Conservation (phyloP, 2,329 filamentous ascomycete species). For the Neonectria sp. region DNA sequence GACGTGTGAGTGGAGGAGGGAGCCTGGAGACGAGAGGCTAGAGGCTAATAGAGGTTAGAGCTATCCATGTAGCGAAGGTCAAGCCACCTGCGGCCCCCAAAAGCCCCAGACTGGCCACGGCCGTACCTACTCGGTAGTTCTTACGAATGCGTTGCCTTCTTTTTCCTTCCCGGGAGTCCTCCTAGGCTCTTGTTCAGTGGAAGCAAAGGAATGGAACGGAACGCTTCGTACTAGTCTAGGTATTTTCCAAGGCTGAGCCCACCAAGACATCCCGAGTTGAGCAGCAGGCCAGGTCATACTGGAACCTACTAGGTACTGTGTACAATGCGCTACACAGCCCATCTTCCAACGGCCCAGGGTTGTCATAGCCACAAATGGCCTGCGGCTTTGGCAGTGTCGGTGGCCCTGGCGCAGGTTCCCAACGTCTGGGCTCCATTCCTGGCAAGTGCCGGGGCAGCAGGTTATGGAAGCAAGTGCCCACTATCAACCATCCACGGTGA, state of each 20-base stretch:
- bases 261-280: neutral
- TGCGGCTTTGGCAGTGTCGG: neutral
- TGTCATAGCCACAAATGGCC: neutral
- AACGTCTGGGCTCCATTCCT: no score
- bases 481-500: conserved; percentile 3
- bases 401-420: no score
- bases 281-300: conserved; percentile 1
- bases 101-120: neutral
- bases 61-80: conserved; percentile 13
- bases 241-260: neutral
- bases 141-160: neutral
- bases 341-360: neutral
- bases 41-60: conserved; percentile 20
- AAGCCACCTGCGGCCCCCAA: conserved; percentile 17
- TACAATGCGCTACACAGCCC: neutral
- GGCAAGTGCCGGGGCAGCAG: no score
- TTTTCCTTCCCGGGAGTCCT: neutral
- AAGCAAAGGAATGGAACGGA: neutral
- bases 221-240: neutral
- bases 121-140: neutral
- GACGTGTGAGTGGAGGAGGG: conserved; percentile 47
- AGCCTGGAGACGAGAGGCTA: conserved; percentile 32
- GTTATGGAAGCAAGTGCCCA: neutral
- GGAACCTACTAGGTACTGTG: neutral
- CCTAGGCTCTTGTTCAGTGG: neutral